phyloP scores from a whole-genome alignment of 768 basidiomycete species.

The Suillus decipiens region DNA sequence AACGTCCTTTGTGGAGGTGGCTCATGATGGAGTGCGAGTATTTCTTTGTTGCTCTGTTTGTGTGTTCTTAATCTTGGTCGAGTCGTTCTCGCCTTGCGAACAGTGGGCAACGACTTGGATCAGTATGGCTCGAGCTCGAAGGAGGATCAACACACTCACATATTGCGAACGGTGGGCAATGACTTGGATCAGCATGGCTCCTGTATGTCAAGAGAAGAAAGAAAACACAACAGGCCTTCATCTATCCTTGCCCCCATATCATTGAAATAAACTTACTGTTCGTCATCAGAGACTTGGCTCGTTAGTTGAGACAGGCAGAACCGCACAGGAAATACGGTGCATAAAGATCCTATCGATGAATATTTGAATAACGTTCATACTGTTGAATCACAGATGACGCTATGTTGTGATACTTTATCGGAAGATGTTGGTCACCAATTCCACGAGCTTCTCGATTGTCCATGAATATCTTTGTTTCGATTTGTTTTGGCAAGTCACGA shows the following conservation, averaged over 20 bases:
- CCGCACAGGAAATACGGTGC: conserved; percentile 46
- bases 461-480: conserved; percentile 27
- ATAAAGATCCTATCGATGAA: background rate
- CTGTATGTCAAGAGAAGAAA: conserved; percentile 7
- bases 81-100: too few relatives aligned
- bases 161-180: too few relatives aligned
- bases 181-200: too few relatives aligned
- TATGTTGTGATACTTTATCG: conserved; percentile 29
- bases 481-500: conserved; percentile 29
- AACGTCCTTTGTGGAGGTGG: background rate
- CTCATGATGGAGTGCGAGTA: background rate
- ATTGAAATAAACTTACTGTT: conserved; percentile 44
- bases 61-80: too few relatives aligned
- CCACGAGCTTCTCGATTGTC: conserved; percentile 30
- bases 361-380: background rate
- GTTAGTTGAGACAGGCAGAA: conserved; percentile 41
- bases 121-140: too few relatives aligned
- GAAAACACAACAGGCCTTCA: conserved; percentile 23
- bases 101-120: too few relatives aligned
- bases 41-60: too few relatives aligned
- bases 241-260: conserved; percentile 44
- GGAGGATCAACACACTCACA: too few relatives aligned
- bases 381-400: conserved; percentile 12
- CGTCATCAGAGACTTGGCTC: conserved; percentile 39
- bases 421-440: conserved; percentile 26